Percentiles rank a stretch among this genome's conserved stretches.
Evolutionary conservation across 495 filamentous ascomycete species (phyloP).

Genomic region (Hypoxylon fuscum): DNA sequence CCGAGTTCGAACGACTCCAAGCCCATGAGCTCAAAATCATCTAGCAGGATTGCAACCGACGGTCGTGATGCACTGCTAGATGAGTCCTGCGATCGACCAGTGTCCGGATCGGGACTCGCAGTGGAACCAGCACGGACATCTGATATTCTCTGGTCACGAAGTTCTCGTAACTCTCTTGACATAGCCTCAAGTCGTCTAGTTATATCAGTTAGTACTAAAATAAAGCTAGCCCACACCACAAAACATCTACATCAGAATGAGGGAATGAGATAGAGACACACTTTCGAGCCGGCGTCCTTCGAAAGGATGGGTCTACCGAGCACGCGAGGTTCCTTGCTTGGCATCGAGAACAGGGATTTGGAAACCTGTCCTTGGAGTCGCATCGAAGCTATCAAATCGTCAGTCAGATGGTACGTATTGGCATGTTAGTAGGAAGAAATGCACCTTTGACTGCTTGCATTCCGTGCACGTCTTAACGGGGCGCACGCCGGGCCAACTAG

Average conservation of each 20-base stretch:
- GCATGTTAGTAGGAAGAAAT: neutral
- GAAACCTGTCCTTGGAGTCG: conserved; percentile 46
- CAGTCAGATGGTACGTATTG: conserved; percentile 1
- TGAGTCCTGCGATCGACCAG: conserved; percentile 29
- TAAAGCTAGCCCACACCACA: neutral
- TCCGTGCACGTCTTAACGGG: conserved; percentile 45
- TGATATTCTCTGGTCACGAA: conserved; percentile 37
- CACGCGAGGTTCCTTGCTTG: conserved; percentile 39
- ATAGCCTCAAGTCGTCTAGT: conserved; percentile 44
- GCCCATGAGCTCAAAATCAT: conserved; percentile 34
- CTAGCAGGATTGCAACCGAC: conserved; percentile 24
- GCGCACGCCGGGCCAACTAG: conserved; percentile 35
- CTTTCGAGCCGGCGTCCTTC: conserved; percentile 44
- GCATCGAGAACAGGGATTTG: conserved; percentile 44
- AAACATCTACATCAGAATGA: neutral
- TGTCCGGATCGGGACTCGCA: conserved; percentile 38
- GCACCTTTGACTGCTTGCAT: conserved; percentile 47
- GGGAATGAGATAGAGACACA: conserved; percentile 17
- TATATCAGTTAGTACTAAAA: conserved; percentile 4
- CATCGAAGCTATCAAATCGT: conserved; percentile 39
- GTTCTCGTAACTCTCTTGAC: conserved; percentile 45
- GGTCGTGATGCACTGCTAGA: conserved; percentile 20
- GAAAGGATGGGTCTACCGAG: conserved; percentile 44
- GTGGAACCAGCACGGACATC: conserved; percentile 29
- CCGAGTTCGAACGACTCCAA: conserved; percentile 37